Evolutionary conservation across 2,329 filamentous ascomycete genomes (phyloP), one percentile per base, ranked within the genome.

Genomic region (Aspergillus brunneoviolaceus): DNA sequence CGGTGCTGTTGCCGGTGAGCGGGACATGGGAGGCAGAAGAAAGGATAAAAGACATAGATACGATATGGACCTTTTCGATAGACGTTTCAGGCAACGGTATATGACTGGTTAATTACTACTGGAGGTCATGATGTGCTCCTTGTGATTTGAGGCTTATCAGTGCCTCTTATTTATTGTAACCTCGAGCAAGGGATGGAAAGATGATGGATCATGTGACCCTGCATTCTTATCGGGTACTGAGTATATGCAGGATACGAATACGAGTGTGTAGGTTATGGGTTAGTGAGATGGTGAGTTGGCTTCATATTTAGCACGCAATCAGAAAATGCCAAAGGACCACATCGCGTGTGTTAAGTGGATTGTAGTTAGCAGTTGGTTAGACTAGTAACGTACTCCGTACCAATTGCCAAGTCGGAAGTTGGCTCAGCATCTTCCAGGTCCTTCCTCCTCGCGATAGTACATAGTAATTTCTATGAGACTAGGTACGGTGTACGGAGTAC

Each of bases 11-110:
- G 48, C 6, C 35, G 52, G 45, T 53, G 7, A 14, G 11, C 39
- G 35, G 21, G 35, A 29, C 25, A 42, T 12, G 11, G 56, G 19
- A 50, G 12, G 42, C 27, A 54, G 47, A 23, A 23, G 39, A 14
- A 45, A 29, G 29, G 51, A 33, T 19, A 27, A 49, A 59, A 57
- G 33, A 63, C 51, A 51, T 63, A 60, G 58, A 60, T 58, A 35
- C 21, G 53, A 48, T 31, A 60, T 58, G 29, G 35, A 49, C 16
- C 29, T 57, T 60, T 57, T 60, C 55, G 61, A 63, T 63, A 63
- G 61, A 63, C 58, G 42, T 49, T 45, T 48, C 47, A 49, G 31
- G 48, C 21, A 58, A 63, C 60, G 60, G 61, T 60, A 60, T 35
- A 57, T 54, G 61, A 55, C 53, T 58, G 60, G 51, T 52, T 57